Evolutionary conservation across 2,329 filamentous ascomycete genomes (phyloP), one percentile per base, ranked within the genome.

Genomic region (Cercospora janseana): DNA sequence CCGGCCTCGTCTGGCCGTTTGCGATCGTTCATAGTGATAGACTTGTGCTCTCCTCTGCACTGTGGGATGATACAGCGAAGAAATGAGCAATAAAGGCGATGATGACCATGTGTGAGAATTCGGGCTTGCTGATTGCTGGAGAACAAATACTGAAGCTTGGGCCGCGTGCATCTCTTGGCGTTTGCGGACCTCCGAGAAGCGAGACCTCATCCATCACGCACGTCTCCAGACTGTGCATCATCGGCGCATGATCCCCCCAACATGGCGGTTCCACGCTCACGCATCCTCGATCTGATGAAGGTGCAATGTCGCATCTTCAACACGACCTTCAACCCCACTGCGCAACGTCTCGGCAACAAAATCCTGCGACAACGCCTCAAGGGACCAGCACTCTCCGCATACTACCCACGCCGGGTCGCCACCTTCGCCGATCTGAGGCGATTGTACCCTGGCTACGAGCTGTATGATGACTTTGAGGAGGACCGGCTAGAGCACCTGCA

Each of bases 231-330:
- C 16, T 23, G 35, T 24, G 38, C 31, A 8, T 45, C 40, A 16
- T 18, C 21, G n/a, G 48, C 48, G 27, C 40, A 40, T 13, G 8
- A 3, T 18, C 8, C 32, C 26, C 18, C 37, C 56, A 66, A 58
- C 44, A 79, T 80, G 77, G 68, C 77, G 24, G 75, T 79, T 61
- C 69, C 78, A 52, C 73, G 76, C 52, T 69, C 68, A 42, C 75
- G 80, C 40, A 68, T 82, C 26, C 56, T 82, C 40, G 86, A 89
- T 67, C 79, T 95, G 57, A 81, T 92, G 76, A 90, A 89, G 85
- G 90, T 88, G 71, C 90, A 91, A 85, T 95, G 89, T 79, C 82
- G 85, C 69, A 82, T 97, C 74, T 98, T 97, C 77, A 85, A 85
- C 65, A 88, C 87, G 43, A 91, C 85, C 46, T 97, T 84, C 77